Base-by-base conservation (phyloP, 257 asterid genomes). In the Solanum dulcamara region DNA sequence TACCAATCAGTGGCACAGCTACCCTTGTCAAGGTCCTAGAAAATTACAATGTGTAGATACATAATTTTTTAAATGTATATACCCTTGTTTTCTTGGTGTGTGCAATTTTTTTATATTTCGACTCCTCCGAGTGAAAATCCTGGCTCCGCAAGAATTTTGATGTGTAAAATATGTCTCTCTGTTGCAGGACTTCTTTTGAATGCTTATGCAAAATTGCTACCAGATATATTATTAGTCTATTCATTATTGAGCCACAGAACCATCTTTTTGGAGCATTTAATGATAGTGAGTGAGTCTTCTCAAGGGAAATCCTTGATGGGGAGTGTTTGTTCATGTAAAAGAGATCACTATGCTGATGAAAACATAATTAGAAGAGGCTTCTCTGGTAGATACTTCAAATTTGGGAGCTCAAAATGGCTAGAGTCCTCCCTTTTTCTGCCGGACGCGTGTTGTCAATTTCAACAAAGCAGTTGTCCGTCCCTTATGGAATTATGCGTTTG, bases 341-440 rank as follows among this genome's bases (percentile, higher is more conserved):
- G 93, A 67, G 97, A 89, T 90, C 94, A 92, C 81, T 93, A 71
- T 85, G 97, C 87, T 66, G 97, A 94, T 74, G 97, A 96, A 81
- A 89, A 79, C 75, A 83, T 81, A 74, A 89, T 91, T 72, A 87
- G 94, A 46, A 66, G 85, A 91, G 96, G 95, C 57, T 87, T 89
- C 85, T 91, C 97, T 1, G 93, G 96, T 71, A 92, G 94, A 88
- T 97, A 90, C 86, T 84, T 89, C 85, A 96, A 96, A 91, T 92
- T 98, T 89, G 97, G 98, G 88, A 95, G 98, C 91, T 97, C 99
- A 42, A 95, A 94, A 89, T 94, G 98, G 98, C 90, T 95, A 32
- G 93, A 91, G 55, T 81, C 90, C 68, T 92, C 96, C 30, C 88
- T 91, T 83, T 88, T 91, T 66, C 90, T 94, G 86, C 89, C 95